Evolutionary conservation across 306 rosid genomes (phyloP), one percentile per base, ranked within the genome.

Genomic region (Oxytropis ochrocephala): DNA sequence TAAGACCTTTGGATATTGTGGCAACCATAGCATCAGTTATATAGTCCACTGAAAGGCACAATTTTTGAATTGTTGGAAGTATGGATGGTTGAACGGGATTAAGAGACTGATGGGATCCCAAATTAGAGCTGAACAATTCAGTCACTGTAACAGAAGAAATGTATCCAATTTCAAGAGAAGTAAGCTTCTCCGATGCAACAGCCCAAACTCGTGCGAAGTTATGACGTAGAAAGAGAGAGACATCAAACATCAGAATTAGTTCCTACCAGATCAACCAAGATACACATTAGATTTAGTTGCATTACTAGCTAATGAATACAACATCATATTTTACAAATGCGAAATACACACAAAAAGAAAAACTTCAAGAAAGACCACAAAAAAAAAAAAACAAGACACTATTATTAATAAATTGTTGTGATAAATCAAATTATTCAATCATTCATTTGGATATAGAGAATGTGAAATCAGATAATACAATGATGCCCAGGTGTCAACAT

Each of bases 121-220:
- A 56, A 70, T 87, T 87, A 52, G 92, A 86, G 87, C 92, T 82
- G 72, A 90, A 87, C 57, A 94, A 77, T 77, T 90, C 98, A 29
- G 91, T 85, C 83, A 94, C 89, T 33, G 89, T 79, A 64, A 86
- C 88, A 0, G 97, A 88, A 62, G 93, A 82, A 66, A 94, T 82
- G 81, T 89, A 90, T 67, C 92, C 98, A 32, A 94, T 90, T 85
- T 90, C 97, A 32, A 94, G 94, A 77, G 89, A 90, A 7, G 83
- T 73, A 44, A 94, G 88, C 46, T 86, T 94, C 67, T 84, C 84
- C 0, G 96, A 90, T 5, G 95, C 97, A 79, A 86, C 74, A 62
- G 92, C 85, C 98, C 97, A 94, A 33, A 87, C 84, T 59, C 73
- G 88, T 67, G 92, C 77, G 64, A 85, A 84, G 71, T 94, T 83